Evolutionary conservation across 257 asterid species (phyloP).

Genomic region (Primulina eburnea): DNA sequence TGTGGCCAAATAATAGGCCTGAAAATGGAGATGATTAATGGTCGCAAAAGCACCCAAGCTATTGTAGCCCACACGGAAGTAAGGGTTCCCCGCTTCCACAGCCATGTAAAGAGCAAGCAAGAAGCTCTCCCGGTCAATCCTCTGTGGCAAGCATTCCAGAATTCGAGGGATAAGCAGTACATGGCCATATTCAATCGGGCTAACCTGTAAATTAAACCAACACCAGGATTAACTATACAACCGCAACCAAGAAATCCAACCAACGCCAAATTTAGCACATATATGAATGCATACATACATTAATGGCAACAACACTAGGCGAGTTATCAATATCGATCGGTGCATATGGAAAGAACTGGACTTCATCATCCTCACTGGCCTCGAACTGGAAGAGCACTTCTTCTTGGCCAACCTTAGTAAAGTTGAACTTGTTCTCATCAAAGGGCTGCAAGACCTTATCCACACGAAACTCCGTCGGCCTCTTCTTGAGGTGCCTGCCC

Average conservation of each 20-base stretch:
- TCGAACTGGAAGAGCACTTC: constrained; percentile 91
- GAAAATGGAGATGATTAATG: constrained; percentile 94
- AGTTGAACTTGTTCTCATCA: constrained; percentile 88
- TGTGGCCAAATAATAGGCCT: constrained; percentile 66
- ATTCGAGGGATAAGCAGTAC: constrained; percentile 85
- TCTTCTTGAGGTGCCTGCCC: constrained; percentile 96
- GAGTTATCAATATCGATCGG: constrained; percentile 61
- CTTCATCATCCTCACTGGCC: constrained; percentile 54
- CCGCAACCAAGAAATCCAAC: not conserved
- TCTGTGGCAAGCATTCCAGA: constrained; percentile 80
- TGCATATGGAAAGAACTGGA: constrained; percentile 61
- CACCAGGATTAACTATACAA: constrained; percentile 1
- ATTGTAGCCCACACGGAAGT: constrained; percentile 92
- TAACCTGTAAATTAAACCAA: constrained; percentile 59
- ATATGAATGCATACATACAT: constrained; percentile 37
- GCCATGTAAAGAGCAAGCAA: constrained; percentile 88
- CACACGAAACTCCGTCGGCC: constrained; percentile 96
- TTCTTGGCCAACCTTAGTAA: constrained; percentile 92
- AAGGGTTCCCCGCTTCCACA: constrained; percentile 76
- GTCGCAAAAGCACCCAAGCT: constrained; percentile 99
- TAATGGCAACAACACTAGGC: constrained; percentile 82
- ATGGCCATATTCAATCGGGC: constrained; percentile 95
- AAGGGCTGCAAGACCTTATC: constrained; percentile 93
- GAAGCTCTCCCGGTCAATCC: constrained; percentile 78
- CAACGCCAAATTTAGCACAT: not conserved